Evolutionary conservation across 371 early-diverging fungal genomes (phyloP).

Genomic region (Mortierella sp.): DNA sequence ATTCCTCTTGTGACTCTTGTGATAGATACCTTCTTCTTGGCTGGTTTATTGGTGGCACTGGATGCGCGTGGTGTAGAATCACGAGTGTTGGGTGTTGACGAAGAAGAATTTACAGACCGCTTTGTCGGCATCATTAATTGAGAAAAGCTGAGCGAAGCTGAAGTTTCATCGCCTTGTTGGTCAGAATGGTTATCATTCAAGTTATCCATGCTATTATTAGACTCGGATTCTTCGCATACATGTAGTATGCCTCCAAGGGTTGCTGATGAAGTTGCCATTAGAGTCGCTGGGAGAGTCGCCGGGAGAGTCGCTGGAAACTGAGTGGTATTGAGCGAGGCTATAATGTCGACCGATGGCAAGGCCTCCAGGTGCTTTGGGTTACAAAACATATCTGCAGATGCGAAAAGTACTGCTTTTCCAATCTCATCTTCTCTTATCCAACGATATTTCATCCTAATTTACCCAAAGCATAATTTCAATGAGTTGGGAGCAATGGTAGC

Average conservation of each 20-base stretch:
- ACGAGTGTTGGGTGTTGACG: background rate
- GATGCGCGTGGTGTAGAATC: background rate
- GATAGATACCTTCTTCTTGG: constrained; percentile 35
- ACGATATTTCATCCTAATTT: constrained; percentile 38
- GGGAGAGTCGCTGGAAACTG: constrained; percentile 2
- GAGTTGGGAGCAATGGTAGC: no score
- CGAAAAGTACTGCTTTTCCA: constrained; percentile 30
- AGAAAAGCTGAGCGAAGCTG: constrained; percentile 19
- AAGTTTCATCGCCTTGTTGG: no score
- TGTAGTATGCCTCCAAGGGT: background rate
- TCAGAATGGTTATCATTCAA: background rate
- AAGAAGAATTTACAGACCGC: background rate
- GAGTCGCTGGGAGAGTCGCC: background rate
- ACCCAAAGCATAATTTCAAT: no score
- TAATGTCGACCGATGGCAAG: constrained; percentile 18
- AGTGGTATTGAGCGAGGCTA: constrained; percentile 16
- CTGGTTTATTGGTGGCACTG: constrained; percentile 9
- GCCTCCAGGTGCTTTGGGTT: constrained; percentile 37
- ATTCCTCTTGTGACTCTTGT: background rate
- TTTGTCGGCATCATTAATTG: constrained; percentile 19
- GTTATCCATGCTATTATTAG: constrained; percentile 8
- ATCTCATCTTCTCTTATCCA: constrained; percentile 45
- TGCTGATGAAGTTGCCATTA: background rate
- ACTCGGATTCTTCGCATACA: background rate
- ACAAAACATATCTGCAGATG: constrained; percentile 38